Conservation (phyloP, 2,329 filamentous ascomycete species). For the Diplocarpon rosae region DNA sequence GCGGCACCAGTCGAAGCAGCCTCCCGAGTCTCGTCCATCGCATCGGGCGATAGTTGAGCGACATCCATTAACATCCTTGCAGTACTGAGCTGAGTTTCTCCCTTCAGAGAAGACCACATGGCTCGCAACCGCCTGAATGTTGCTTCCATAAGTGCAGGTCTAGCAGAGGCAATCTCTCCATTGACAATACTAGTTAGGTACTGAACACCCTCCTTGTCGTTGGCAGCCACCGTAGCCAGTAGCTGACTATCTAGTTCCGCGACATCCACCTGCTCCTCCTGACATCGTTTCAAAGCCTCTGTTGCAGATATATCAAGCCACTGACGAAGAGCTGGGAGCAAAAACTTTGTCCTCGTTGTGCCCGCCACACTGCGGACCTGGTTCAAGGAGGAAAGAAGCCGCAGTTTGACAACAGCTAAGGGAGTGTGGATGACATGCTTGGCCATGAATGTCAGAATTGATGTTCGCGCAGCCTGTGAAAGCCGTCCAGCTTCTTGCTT, state of each 20-base stretch:
- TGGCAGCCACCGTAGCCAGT: slow-evolving; percentile 40
- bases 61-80: slow-evolving; percentile 54
- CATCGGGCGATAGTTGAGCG: slow-evolving; percentile 34
- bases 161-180: slow-evolving; percentile 32
- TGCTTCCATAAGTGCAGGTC: slow-evolving; percentile 45
- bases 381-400: slow-evolving; percentile 61
- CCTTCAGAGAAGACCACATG: slow-evolving; percentile 64
- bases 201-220: slow-evolving; percentile 45
- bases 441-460: slow-evolving; percentile 60
- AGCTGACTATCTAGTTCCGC: slow-evolving; percentile 41
- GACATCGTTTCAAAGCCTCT: slow-evolving; percentile 40
- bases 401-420: slow-evolving; percentile 55
- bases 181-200: slow-evolving; percentile 40
- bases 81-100: slow-evolving; percentile 45
- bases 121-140: slow-evolving; percentile 59
- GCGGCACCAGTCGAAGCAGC: slow-evolving; percentile 48
- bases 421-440: slow-evolving; percentile 63
- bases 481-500: slow-evolving; percentile 35
- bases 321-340: slow-evolving; percentile 63
- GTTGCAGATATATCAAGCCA: slow-evolving; percentile 50
- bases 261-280: slow-evolving; percentile 36
- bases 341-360: slow-evolving; percentile 56
- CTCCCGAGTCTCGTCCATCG: slow-evolving; percentile 22
- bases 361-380: slow-evolving; percentile 60
- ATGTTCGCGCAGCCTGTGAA: slow-evolving; percentile 49